phyloP scores from a whole-genome alignment of 371 early-diverging fungal genomes.

The Modicella reniformis region DNA sequence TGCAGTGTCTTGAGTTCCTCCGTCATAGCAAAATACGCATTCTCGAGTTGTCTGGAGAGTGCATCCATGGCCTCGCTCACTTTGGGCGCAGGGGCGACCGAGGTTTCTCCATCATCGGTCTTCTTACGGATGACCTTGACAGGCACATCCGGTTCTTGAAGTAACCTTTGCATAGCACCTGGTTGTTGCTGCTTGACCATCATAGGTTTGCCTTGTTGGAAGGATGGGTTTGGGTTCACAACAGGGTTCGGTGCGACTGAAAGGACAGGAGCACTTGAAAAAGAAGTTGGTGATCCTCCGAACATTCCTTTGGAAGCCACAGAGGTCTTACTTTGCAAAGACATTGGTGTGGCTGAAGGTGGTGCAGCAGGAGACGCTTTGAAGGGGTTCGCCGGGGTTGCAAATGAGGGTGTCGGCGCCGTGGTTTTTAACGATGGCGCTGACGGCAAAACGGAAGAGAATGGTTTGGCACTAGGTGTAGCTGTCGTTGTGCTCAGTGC shows the following conservation, averaged over 20 bases:
- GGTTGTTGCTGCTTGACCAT: slow-evolving; percentile 14
- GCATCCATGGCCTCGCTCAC: slow-evolving; percentile 49
- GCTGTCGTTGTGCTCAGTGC: not conserved
- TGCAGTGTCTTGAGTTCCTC: slow-evolving; percentile 40
- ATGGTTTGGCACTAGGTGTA: not conserved
- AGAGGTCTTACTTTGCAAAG: not conserved
- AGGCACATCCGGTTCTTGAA: slow-evolving; percentile 30
- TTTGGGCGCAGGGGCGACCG: slow-evolving; percentile 31
- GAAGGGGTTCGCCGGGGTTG: not conserved
- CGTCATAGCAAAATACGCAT: slow-evolving; percentile 47
- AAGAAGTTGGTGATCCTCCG: not conserved
- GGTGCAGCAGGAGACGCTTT: slow-evolving; percentile 7
- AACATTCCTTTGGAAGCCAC: slow-evolving; percentile 17
- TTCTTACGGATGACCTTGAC: slow-evolving; percentile 29
- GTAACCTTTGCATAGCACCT: slow-evolving; percentile 25
- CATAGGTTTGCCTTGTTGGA: slow-evolving; percentile 26
- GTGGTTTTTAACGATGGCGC: too few species aligned
- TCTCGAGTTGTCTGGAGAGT: slow-evolving; percentile 47
- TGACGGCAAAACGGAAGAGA: not conserved
- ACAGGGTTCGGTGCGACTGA: slow-evolving; percentile 25
- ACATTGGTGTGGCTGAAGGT: not conserved
- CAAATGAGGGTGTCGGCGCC: too few species aligned
- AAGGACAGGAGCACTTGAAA: not conserved
- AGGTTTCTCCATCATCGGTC: slow-evolving; percentile 15
- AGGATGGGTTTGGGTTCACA: slow-evolving; percentile 26